A percentile compares a stretch with the other conserved stretches of the same genome.
These are phyloP conservation scores for Aspergillus aculeatinus DNA, from an alignment of 2,329 filamentous ascomycete species.

Conservation along the genomic window DNA sequence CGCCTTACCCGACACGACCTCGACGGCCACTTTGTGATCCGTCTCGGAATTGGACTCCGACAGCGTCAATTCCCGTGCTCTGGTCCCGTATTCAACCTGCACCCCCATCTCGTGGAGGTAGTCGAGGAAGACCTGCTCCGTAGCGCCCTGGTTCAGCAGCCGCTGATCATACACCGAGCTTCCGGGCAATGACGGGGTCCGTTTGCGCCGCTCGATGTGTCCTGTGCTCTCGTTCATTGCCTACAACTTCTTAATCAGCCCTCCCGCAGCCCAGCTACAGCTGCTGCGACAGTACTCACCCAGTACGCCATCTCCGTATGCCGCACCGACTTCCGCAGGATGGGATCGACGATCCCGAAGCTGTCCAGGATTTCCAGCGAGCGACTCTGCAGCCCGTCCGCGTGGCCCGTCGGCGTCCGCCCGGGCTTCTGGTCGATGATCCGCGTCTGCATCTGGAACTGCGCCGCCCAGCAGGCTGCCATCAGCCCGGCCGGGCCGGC, in stretches of 20 bases:
- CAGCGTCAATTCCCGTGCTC: constrained; percentile 9
- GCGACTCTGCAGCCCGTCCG: constrained; percentile 61
- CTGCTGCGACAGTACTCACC: constrained; percentile 2
- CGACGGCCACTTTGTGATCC: constrained; percentile 4
- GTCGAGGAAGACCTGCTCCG: constrained; percentile 16
- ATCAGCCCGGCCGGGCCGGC: constrained; percentile 14
- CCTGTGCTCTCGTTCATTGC: constrained; percentile 4
- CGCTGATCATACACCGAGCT: constrained; percentile 12
- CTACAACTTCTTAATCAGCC: not conserved
- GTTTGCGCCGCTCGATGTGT: constrained; percentile 11
- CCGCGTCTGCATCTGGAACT: constrained; percentile 16
- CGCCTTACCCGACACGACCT: not conserved
- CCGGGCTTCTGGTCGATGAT: constrained; percentile 23
- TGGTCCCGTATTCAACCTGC: constrained; percentile 9
- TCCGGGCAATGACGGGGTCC: not conserved
- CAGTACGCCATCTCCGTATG: constrained; percentile 17
- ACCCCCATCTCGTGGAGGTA: constrained; percentile 3
- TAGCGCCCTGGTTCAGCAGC: constrained; percentile 16
- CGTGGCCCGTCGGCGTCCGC: constrained; percentile 38
- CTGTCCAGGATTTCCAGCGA: constrained; percentile 72
- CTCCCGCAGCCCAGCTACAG: too few species aligned
- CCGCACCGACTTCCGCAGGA: constrained; percentile 2
- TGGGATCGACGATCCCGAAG: constrained; percentile 57
- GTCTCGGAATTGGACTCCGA: not conserved
- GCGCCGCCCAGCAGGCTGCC: constrained; percentile 20